These are phyloP conservation scores for Chlorencoelia australis DNA, from an alignment of 2,329 filamentous ascomycete genomes.

Conservation along the genomic window DNA sequence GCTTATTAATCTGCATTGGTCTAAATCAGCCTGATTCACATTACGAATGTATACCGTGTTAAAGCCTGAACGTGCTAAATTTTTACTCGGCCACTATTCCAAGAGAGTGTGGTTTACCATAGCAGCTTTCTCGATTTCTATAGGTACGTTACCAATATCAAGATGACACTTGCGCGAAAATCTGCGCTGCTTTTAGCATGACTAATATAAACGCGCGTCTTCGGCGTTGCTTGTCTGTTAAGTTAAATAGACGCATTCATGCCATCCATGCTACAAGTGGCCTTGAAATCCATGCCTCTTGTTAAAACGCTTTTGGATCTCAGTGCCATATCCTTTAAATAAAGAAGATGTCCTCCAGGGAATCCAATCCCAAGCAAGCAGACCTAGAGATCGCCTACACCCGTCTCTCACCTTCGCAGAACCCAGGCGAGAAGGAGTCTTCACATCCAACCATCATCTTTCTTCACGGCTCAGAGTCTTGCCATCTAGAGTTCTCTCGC, in stretches of 20 bases:
- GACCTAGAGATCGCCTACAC: conserved; percentile 4
- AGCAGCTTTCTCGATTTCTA: too few species aligned
- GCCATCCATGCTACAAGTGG: conserved; percentile 3
- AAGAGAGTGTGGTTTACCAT: too few species aligned
- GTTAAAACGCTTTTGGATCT: conserved; percentile 2
- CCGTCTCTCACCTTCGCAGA: conserved; percentile 2
- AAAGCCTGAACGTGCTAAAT: too few species aligned
- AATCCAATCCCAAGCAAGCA: conserved; percentile 3
- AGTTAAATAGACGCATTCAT: conserved; percentile 3
- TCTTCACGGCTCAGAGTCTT: conserved; percentile 3
- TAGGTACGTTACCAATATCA: too few species aligned
- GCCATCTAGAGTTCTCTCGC: conserved; percentile 5
- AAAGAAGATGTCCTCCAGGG: conserved; percentile 4
- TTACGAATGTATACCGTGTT: too few species aligned
- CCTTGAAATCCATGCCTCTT: conserved; percentile 2
- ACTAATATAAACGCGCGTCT: too few species aligned
- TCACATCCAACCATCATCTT: conserved; percentile 6
- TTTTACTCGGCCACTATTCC: too few species aligned
- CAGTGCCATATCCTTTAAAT: conserved; percentile 2
- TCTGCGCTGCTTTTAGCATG: too few species aligned
- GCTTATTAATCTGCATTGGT: too few species aligned
- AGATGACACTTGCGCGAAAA: too few species aligned
- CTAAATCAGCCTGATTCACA: too few species aligned
- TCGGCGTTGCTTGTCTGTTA: not conserved
- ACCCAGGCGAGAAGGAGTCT: conserved; percentile 1